phyloP scores from a whole-genome alignment of 2,329 filamentous ascomycete species.

The Trichoderma simmonsii region DNA sequence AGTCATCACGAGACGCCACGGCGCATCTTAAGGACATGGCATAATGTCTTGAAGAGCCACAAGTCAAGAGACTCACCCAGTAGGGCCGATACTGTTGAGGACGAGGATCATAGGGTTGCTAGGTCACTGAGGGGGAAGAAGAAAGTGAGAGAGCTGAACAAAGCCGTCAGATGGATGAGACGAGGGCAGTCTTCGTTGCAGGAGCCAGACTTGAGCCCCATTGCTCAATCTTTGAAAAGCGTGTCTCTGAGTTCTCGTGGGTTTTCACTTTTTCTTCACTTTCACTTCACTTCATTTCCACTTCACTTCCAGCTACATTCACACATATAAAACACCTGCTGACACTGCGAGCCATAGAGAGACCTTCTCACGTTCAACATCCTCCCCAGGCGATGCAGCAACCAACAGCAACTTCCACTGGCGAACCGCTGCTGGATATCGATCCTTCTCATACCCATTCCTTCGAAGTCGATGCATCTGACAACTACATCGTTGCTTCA shows the following conservation, averaged over 20 bases:
- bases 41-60: slow-evolving; percentile 32
- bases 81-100: slow-evolving; percentile 31
- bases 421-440: background rate
- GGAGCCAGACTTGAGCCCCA: slow-evolving; percentile 49
- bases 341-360: background rate
- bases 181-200: slow-evolving; percentile 52
- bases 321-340: background rate
- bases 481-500: background rate
- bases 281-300: background rate
- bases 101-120: slow-evolving; percentile 39
- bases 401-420: background rate
- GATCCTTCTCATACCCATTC: background rate
- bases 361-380: background rate
- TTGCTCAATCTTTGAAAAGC: slow-evolving; percentile 41
- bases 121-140: slow-evolving; percentile 43
- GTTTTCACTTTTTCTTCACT: slow-evolving; percentile 13
- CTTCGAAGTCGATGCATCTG: background rate
- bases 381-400: background rate
- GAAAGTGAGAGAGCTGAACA: slow-evolving; percentile 30
- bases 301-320: too few relatives aligned
- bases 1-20: slow-evolving; percentile 30
- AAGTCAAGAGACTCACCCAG: slow-evolving; percentile 39
- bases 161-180: slow-evolving; percentile 43
- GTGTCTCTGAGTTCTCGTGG: slow-evolving; percentile 27
- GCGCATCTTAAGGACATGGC: slow-evolving; percentile 32